Conservation (phyloP, 2,329 filamentous ascomycete genomes). For the Alternaria brassicae region DNA sequence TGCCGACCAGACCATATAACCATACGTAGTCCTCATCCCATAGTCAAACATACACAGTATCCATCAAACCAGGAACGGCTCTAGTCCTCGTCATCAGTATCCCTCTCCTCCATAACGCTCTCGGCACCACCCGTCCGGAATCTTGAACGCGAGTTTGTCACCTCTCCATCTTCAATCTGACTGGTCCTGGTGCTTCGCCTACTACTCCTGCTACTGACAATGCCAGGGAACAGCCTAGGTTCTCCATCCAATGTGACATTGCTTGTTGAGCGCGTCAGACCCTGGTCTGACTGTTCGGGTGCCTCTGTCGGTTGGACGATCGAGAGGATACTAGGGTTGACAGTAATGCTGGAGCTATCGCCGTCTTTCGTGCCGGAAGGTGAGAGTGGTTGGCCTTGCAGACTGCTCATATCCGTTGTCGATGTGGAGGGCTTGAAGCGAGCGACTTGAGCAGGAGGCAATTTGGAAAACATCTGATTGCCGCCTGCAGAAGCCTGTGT, state of each 20-base stretch:
- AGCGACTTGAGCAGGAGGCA: slow-evolving; percentile 49
- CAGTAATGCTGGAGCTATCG: slow-evolving; percentile 37
- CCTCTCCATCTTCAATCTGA: slow-evolving; percentile 29
- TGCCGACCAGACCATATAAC: background rate
- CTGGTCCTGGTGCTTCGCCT: slow-evolving; percentile 42
- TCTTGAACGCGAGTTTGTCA: slow-evolving; percentile 13
- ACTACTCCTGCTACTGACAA: slow-evolving; percentile 61
- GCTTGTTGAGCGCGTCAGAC: slow-evolving; percentile 34
- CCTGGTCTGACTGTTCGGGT: slow-evolving; percentile 26
- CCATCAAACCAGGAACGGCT: background rate
- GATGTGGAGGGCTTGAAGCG: slow-evolving; percentile 41
- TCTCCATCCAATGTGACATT: slow-evolving; percentile 58
- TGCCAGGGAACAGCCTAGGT: slow-evolving; percentile 74
- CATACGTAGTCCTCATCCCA: background rate
- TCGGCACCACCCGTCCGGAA: slow-evolving; percentile 10
- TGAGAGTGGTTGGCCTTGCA: slow-evolving; percentile 33
- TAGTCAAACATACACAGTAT: background rate
- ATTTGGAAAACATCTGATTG: slow-evolving; percentile 33
- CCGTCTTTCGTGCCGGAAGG: slow-evolving; percentile 31
- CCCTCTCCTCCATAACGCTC: slow-evolving; percentile 16
- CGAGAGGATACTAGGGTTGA: slow-evolving; percentile 31
- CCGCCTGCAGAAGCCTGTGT: slow-evolving; percentile 51
- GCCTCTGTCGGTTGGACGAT: slow-evolving; percentile 33
- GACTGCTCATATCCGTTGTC: slow-evolving; percentile 22
- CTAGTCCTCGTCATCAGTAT: slow-evolving; percentile 22